Base-by-base conservation (phyloP, 2,329 filamentous ascomycete species). In the Penicillium sp. region DNA sequence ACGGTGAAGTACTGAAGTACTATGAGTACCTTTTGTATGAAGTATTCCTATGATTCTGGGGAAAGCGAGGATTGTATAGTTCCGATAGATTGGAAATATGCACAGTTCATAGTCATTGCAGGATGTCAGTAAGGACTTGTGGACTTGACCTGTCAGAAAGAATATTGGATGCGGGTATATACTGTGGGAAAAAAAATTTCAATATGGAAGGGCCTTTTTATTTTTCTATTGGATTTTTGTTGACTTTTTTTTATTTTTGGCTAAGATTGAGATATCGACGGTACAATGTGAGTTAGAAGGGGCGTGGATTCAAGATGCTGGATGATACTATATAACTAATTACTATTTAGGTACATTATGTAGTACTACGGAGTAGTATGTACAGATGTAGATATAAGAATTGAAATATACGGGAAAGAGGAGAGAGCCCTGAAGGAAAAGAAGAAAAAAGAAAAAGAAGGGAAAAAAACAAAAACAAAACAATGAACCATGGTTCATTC, bases 91-190 rank as follows among this genome's bases (percentile, higher is more conserved):
- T 42, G 25, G 27, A 33, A 27, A 42, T 27, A 52, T 52, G 40
- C 40, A 53, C 23, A 29, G 17, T 7, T 35, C 38, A 51, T 10
- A 29, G 35, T 29, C 42, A 45, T 29, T 33, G 27, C 38, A 51
- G 47, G 17, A 53, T 47, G 51, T 38, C 33, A 50, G n/a, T 33
- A 38, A 47, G n/a, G 43, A 41, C 31, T 37, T 25, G 21, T n/a
- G 46, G 45, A 48, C 42, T 50, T 21, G 58, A 61, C 53, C 38
- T 59, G 48, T 62, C 61, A 49, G 29, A 46, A 33, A 49, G 27
- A 46, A 33, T 29, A 38, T 50, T 50, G 19, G 10, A 35, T 33
- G 40, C 33, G 51, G 41, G 31, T 23, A 48, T 49, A 54, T 19
- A 40, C 35, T 35, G 55, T 55, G 56, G 55, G 46, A 35, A 35